These are phyloP conservation scores for Dictyostelium citrinum DNA, from an alignment of 78 protist genomes.

Conservation along the genomic window DNA sequence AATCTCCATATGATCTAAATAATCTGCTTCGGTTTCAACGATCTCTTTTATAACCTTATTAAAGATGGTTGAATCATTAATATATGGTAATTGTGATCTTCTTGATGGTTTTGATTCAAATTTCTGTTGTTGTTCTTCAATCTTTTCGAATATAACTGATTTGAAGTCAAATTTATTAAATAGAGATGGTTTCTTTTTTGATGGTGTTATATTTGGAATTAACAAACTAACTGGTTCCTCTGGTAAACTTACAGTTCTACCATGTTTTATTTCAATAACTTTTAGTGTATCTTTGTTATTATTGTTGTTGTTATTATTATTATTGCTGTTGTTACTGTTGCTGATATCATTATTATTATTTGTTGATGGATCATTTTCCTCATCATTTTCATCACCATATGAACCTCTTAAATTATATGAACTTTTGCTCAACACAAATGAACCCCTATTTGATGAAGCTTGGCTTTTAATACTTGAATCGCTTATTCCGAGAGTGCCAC, in stretches of 20 bases:
- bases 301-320: background rate
- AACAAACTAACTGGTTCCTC: background rate
- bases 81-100: background rate
- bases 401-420: background rate
- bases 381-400: background rate
- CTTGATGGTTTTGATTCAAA: background rate
- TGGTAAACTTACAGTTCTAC: background rate
- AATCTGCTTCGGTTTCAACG: slow-evolving; percentile 71
- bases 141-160: background rate
- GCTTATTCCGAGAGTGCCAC: background rate
- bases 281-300: background rate
- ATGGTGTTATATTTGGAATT: background rate
- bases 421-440: background rate
- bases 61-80: background rate
- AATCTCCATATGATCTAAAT: slow-evolving; percentile 29
- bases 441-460: background rate
- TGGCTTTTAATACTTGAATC: background rate
- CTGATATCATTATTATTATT: background rate
- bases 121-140: background rate
- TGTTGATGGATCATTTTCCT: background rate
- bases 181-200: background rate
- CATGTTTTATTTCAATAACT: background rate
- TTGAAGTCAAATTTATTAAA: background rate
- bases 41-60: slow-evolving; percentile 25
- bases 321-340: background rate